These are phyloP conservation scores for Microbotryum violaceum DNA, from an alignment of 1,284 basidiomycete genomes.

Conservation along the genomic window DNA sequence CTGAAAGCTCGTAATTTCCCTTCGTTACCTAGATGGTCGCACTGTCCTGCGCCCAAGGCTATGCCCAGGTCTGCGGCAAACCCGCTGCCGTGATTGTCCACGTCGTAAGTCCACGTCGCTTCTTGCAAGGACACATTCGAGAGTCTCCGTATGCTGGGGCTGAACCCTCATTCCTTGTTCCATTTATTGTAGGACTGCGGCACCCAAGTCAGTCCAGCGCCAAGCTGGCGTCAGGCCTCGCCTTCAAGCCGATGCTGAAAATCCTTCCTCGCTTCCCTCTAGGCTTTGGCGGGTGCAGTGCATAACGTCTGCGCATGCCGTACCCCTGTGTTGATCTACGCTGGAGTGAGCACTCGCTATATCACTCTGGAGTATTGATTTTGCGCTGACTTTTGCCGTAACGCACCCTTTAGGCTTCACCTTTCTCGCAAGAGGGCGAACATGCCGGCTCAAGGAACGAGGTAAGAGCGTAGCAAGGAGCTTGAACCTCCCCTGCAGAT, in stretches of 20 bases:
- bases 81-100: conserved; percentile 59
- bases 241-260: no score
- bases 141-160: neutral
- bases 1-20: neutral
- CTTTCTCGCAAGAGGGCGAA: conserved; percentile 52
- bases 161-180: neutral
- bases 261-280: neutral
- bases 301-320: conserved; percentile 59
- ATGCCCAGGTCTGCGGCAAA: conserved; percentile 56
- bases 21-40: conserved; percentile 52
- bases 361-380: no score
- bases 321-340: conserved; percentile 61
- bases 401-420: conserved; percentile 45
- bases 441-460: conserved; percentile 57
- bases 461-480: no score
- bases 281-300: conserved; percentile 61
- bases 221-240: no score
- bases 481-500: no score
- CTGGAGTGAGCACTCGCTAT: conserved; percentile 42
- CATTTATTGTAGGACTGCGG: conserved; percentile 49
- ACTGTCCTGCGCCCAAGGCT: conserved; percentile 60
- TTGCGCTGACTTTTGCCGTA: neutral
- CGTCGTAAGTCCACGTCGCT: conserved; percentile 11
- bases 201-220: conserved; percentile 49
- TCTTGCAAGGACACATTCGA: no score